Evolutionary conservation across 805 yeast species (phyloP).

Genomic region (Nakazawaea molendinolei): DNA sequence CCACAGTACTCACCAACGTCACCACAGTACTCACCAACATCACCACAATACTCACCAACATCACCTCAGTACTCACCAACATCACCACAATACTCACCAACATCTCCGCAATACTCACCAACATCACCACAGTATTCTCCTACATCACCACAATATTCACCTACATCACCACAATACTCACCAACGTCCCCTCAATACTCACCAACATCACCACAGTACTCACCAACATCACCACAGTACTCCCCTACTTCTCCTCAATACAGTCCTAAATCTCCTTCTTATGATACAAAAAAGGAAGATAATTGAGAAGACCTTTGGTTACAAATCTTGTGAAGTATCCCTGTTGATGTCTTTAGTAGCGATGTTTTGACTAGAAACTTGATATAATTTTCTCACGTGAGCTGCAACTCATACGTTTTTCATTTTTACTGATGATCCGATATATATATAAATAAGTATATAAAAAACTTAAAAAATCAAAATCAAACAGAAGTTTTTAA

Average conservation of each 20-base stretch:
- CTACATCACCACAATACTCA: slow-evolving; percentile 54
- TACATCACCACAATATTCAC: slow-evolving; percentile 66
- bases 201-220: slow-evolving; percentile 52
- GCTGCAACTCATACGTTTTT: too few relatives aligned
- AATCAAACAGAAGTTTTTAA: too few relatives aligned
- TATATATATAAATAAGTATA: too few relatives aligned
- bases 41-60: slow-evolving; percentile 76
- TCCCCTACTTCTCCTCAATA: slow-evolving; percentile 70
- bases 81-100: slow-evolving; percentile 75
- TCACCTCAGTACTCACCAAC: slow-evolving; percentile 69
- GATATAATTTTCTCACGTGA: too few relatives aligned
- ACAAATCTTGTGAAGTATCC: too few relatives aligned
- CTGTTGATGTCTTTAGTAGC: too few relatives aligned
- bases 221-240: slow-evolving; percentile 51
- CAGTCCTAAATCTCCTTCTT: slow-evolving; percentile 45
- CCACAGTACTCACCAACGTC: slow-evolving; percentile 62
- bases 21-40: slow-evolving; percentile 70
- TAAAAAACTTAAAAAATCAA: background rate
- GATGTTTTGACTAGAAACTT: too few relatives aligned
- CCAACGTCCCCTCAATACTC: slow-evolving; percentile 68
- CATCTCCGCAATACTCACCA: slow-evolving; percentile 62
- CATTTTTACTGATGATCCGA: background rate
- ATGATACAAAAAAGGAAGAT: slow-evolving; percentile 15
- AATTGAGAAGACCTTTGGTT: background rate
- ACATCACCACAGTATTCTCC: slow-evolving; percentile 63